Conservation (phyloP, 257 asterid species). For the Salvia hispanica region DNA sequence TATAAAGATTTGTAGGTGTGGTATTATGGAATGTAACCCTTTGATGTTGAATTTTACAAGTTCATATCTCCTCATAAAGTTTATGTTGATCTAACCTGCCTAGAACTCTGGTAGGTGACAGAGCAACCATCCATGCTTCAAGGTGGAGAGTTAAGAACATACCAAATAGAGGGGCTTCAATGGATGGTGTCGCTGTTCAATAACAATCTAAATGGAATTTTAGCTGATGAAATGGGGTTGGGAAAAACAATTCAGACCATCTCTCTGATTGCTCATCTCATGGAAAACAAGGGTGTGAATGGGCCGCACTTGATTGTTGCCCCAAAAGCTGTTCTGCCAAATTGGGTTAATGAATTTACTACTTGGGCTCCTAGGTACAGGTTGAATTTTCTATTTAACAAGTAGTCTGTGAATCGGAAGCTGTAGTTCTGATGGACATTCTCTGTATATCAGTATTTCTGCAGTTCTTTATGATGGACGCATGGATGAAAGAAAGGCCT, state of each 20-base stretch:
- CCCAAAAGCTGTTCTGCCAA: slow-evolving; percentile 98
- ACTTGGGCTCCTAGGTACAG: slow-evolving; percentile 93
- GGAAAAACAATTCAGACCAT: slow-evolving; percentile 98
- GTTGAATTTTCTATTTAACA: slow-evolving; percentile 4
- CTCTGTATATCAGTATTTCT: slow-evolving; percentile 61
- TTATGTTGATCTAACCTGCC: slow-evolving; percentile 32
- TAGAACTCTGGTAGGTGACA: slow-evolving; percentile 60
- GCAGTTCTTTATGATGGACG: slow-evolving; percentile 97
- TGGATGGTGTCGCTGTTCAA: slow-evolving; percentile 98
- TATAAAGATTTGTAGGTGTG: not conserved
- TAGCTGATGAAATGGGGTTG: slow-evolving; percentile 99
- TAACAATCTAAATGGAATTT: slow-evolving; percentile 92
- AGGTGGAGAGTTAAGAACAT: slow-evolving; percentile 92
- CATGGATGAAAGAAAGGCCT: slow-evolving; percentile 86
- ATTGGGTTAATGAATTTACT: slow-evolving; percentile 86
- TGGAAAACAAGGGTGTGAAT: slow-evolving; percentile 87
- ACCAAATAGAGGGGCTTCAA: slow-evolving; percentile 98
- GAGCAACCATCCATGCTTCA: slow-evolving; percentile 98
- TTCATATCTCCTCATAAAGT: slow-evolving; percentile 6
- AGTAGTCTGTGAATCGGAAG: slow-evolving; percentile 32
- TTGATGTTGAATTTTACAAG: slow-evolving; percentile 9
- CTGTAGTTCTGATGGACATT: slow-evolving; percentile 37
- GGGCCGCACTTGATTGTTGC: slow-evolving; percentile 99
- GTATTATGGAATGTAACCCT: not conserved
- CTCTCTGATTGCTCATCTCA: slow-evolving; percentile 85